phyloP scores from a whole-genome alignment of 495 filamentous ascomycete genomes.

The Hypoxylon intermedium region DNA sequence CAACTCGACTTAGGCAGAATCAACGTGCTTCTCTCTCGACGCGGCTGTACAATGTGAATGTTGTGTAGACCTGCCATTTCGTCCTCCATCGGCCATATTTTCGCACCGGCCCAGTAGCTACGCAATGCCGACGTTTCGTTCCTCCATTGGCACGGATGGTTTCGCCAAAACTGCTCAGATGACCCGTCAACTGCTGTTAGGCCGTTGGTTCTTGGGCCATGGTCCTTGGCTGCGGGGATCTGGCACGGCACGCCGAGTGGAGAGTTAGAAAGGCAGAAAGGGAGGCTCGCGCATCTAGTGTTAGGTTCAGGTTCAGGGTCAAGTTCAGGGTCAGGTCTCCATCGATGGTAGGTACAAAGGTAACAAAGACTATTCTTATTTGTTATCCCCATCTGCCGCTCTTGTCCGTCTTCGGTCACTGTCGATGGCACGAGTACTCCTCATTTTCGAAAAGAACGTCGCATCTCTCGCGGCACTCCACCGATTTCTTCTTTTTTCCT shows the following conservation, averaged over 20 bases:
- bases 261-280: slow-evolving; percentile 3
- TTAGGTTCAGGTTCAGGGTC: slow-evolving; percentile 4
- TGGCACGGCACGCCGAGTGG: slow-evolving; percentile 14
- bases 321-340: neutral
- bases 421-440: slow-evolving; percentile 13
- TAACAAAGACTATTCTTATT: slow-evolving; percentile 9
- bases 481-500: neutral
- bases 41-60: slow-evolving; percentile 8
- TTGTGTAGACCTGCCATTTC: slow-evolving; percentile 8
- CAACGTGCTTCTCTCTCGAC: slow-evolving; percentile 4
- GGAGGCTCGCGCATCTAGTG: slow-evolving; percentile 19
- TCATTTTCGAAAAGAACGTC: slow-evolving; percentile 1
- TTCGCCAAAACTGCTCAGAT: slow-evolving; percentile 18
- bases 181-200: no score
- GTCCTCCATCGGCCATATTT: slow-evolving; percentile 24
- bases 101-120: slow-evolving; percentile 4
- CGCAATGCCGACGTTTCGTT: neutral
- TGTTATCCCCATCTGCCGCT: slow-evolving; percentile 19
- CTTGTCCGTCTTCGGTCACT: slow-evolving; percentile 24
- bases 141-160: slow-evolving; percentile 30
- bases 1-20: slow-evolving; percentile 40
- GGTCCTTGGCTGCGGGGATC: slow-evolving; percentile 20
- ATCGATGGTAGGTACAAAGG: neutral
- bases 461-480: slow-evolving; percentile 7
- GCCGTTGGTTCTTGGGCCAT: no score